These are phyloP conservation scores for Lachancea kluyveri DNA, from an alignment of 805 yeast genomes.

Conservation along the genomic window DNA sequence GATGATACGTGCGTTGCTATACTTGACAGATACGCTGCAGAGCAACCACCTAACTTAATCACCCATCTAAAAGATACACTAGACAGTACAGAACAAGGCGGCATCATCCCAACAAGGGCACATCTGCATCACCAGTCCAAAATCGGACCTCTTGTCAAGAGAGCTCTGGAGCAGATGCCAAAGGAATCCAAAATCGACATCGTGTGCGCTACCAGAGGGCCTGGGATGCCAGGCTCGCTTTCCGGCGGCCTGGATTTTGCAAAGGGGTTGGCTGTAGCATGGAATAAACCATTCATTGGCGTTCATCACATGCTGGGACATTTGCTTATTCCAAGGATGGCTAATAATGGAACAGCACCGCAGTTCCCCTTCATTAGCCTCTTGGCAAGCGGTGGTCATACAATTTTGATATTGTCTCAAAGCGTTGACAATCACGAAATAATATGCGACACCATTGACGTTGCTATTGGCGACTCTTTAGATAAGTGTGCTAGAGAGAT, in stretches of 20 bases:
- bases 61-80: conserved; percentile 62
- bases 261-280: conserved; percentile 76
- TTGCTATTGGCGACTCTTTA: conserved; percentile 88
- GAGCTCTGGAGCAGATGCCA: conserved; percentile 30
- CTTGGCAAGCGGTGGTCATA: conserved; percentile 90
- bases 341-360: conserved; percentile 38
- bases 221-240: conserved; percentile 91
- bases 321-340: conserved; percentile 57
- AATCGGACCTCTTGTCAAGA: conserved; percentile 46
- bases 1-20: conserved; percentile 92
- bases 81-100: conserved; percentile 63
- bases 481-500: conserved; percentile 88
- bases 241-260: conserved; percentile 79
- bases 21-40: conserved; percentile 39
- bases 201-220: conserved; percentile 89
- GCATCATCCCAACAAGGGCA: conserved; percentile 84
- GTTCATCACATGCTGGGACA: conserved; percentile 98
- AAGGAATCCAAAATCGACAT: conserved; percentile 47
- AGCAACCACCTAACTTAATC: conserved; percentile 27
- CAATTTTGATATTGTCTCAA: conserved; percentile 69
- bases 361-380: conserved; percentile 67
- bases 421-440: conserved; percentile 63
- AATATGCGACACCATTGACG: conserved; percentile 69
- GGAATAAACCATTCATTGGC: conserved; percentile 73
- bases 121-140: conserved; percentile 65